Conservation (phyloP, 2,329 filamentous ascomycete species). For the Exophiala alcalophila region DNA sequence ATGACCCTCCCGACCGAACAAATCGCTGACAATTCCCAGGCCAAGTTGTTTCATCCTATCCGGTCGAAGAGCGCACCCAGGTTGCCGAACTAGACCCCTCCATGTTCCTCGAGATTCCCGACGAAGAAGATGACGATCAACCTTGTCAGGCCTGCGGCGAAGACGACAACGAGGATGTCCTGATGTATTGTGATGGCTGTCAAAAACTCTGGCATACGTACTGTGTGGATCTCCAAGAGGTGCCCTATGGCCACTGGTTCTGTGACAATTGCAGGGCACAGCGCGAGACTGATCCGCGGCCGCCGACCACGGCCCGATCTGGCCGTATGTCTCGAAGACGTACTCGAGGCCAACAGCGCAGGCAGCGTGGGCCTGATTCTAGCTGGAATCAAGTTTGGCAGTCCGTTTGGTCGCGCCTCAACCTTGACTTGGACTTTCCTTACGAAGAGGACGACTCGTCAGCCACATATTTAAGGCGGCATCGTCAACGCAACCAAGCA, state of each 20-base stretch:
- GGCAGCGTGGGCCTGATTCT: slow-evolving; percentile 46
- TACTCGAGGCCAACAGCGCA: slow-evolving; percentile 46
- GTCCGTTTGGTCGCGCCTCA: slow-evolving; percentile 75
- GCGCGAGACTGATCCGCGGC: slow-evolving; percentile 41
- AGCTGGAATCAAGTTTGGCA: slow-evolving; percentile 81
- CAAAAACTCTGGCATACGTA: slow-evolving; percentile 87
- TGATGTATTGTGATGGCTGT: slow-evolving; percentile 89
- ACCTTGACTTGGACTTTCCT: slow-evolving; percentile 79
- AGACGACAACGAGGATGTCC: slow-evolving; percentile 74
- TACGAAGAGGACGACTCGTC: slow-evolving; percentile 69
- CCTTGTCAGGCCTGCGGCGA: slow-evolving; percentile 84
- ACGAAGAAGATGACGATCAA: slow-evolving; percentile 63
- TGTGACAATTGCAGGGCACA: slow-evolving; percentile 73
- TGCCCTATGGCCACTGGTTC: slow-evolving; percentile 81
- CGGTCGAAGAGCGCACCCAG: slow-evolving; percentile 58
- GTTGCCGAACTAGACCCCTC: slow-evolving; percentile 84
- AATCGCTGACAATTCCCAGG: slow-evolving; percentile 40
- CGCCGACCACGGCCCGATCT: slow-evolving; percentile 34
- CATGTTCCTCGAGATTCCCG: slow-evolving; percentile 65
- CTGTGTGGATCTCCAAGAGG: slow-evolving; percentile 76
- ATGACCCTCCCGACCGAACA: not conserved
- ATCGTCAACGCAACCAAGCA: slow-evolving; percentile 46
- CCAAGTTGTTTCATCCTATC: slow-evolving; percentile 56
- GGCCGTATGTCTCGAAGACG: slow-evolving; percentile 47
- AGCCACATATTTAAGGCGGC: slow-evolving; percentile 56